Evolutionary conservation across 805 yeast genomes (phyloP).

Genomic region (Myxozyma monticola): DNA sequence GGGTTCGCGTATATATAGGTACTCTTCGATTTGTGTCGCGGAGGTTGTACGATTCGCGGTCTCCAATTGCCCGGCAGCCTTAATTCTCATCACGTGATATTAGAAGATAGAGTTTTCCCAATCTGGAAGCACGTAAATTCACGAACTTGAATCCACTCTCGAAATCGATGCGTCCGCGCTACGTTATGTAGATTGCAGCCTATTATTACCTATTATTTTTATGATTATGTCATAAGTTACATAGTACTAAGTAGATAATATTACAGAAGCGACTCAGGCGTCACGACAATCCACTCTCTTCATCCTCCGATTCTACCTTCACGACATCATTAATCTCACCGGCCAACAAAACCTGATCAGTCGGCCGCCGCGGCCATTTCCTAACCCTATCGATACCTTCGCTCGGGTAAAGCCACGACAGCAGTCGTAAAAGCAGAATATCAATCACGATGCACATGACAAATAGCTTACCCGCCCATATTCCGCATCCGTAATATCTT

Average conservation of each 20-base stretch:
- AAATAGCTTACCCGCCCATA: conserved; percentile 82
- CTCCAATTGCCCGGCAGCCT: too few relatives aligned
- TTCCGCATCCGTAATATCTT: conserved; percentile 62
- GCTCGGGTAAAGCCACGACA: conserved; percentile 73
- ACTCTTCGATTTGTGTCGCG: too few relatives aligned
- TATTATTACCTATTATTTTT: too few relatives aligned
- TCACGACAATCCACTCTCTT: conserved; percentile 15
- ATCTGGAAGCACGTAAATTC: too few relatives aligned
- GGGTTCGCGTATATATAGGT: too few relatives aligned
- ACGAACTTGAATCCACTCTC: too few relatives aligned
- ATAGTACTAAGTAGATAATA: neutral
- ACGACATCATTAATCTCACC: conserved; percentile 5
- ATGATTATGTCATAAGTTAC: neutral
- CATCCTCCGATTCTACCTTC: conserved; percentile 29
- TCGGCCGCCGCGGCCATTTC: conserved; percentile 42
- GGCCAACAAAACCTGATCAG: conserved; percentile 19
- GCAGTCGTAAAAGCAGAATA: conserved; percentile 56
- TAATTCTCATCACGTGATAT: too few relatives aligned
- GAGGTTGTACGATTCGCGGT: too few relatives aligned
- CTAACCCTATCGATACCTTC: conserved; percentile 67
- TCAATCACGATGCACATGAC: conserved; percentile 81
- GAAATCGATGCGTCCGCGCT: too few relatives aligned
- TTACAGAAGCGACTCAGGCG: too few relatives aligned
- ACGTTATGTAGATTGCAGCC: too few relatives aligned
- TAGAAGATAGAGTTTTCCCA: too few relatives aligned